A percentile compares a stretch with the other conserved stretches of the same genome.
These are phyloP conservation scores for Malus sieversii DNA, from an alignment of 306 rosid genomes.

Conservation along the genomic window DNA sequence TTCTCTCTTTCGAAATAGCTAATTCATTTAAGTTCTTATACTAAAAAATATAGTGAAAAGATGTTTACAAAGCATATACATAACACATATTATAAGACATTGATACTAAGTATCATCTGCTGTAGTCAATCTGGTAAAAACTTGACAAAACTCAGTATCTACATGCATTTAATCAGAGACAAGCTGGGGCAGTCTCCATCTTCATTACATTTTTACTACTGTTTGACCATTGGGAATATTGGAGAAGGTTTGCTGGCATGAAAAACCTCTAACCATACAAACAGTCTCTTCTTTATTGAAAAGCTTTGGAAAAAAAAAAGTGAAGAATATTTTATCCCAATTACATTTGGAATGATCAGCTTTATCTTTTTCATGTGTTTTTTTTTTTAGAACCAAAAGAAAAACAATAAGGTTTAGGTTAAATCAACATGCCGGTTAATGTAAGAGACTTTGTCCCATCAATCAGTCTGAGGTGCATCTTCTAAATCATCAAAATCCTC, in stretches of 20 bases:
- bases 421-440: constrained; percentile 69
- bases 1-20: neutral
- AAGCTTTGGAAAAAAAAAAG: too few relatives aligned
- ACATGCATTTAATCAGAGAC: neutral
- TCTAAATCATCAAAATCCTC: constrained; percentile 71
- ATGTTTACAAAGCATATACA: neutral
- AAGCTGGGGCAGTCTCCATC: neutral
- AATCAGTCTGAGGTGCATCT: constrained; percentile 67
- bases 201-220: too few relatives aligned
- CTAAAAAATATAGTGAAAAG: neutral
- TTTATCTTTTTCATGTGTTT: too few relatives aligned
- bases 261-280: too few relatives aligned
- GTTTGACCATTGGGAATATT: neutral
- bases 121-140: neutral
- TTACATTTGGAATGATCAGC: too few relatives aligned
- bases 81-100: neutral
- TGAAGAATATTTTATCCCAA: too few relatives aligned
- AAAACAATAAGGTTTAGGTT: too few relatives aligned
- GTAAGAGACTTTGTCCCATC: constrained; percentile 81
- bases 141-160: neutral
- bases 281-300: too few relatives aligned
- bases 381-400: too few relatives aligned
- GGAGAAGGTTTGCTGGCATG: neutral
- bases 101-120: neutral
- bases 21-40: neutral